Base-by-base conservation (phyloP, 2,329 filamentous ascomycete genomes). In the Venturia aucupariae region DNA sequence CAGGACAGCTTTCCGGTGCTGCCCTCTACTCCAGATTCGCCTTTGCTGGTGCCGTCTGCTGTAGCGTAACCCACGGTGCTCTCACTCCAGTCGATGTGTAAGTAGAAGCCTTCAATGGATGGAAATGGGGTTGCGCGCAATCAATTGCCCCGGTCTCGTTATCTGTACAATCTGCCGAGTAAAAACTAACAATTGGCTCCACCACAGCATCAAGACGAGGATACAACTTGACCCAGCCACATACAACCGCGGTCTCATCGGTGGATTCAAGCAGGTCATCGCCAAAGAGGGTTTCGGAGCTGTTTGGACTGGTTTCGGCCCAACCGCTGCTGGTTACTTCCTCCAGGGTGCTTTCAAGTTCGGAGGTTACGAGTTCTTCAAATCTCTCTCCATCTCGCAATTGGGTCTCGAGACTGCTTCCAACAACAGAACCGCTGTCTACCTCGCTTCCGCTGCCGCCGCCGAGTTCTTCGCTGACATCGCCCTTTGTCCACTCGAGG, bases 31-130 rank as follows among this genome's bases (percentile, higher is more conserved):
- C 90, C 73, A 87, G 91, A 80, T 97, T 97, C 83, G 93, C 94
- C 81, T 89, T 99, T 74, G 92, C 94, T 74, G 94, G 94, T 81
- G 94, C 94, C 73, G 82, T 97, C 84, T 97, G 94, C 88, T 99
- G 94, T 81, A 94, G 92, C 73, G 82, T 97, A 81, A 99, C 94
- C 76, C 94, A 99, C 86, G 94, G 93, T 80, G 89, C 85, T 75
- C 87, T 97, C 74, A 99, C 94, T 72, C 94, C 94, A 76, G 92
- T 99, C 79, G 94, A 99, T 90, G 94, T 99, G 93, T 97, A 94
- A 80, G 93, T 90, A 67, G 1, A 19, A 2, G 27, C 30, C 30
- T 17, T 35, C 51, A 35, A 57, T 57, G 27, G 51, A 35, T 35
- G 30, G 17, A 15, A 57, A 35, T 57, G 51, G 15, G 3, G 32